Percentiles rank a stretch among this genome's conserved stretches.
Conservation (phyloP, 345 rosid species). For the Hibiscus trionum region DNA sequence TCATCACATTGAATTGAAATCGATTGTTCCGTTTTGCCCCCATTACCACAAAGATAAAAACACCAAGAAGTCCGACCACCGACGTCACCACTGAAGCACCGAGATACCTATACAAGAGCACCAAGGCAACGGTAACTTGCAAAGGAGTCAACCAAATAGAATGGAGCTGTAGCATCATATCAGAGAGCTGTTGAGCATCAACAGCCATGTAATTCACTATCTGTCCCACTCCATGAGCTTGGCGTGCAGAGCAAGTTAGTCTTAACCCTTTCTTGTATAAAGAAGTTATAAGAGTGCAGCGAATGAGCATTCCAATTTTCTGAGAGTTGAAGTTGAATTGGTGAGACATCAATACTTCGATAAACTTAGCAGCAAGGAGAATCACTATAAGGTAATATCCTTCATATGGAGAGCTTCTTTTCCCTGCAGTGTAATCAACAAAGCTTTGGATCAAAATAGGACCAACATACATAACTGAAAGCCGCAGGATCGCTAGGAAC, state of each 20-base stretch:
- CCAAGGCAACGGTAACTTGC: constrained; percentile 57
- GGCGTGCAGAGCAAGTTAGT: constrained; percentile 77
- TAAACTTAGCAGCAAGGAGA: constrained; percentile 65
- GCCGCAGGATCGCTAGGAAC: constrained; percentile 57
- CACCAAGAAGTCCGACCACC: constrained; percentile 44
- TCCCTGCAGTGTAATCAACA: constrained; percentile 74
- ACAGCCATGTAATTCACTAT: constrained; percentile 98
- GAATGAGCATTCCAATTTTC: constrained; percentile 89
- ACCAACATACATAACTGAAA: constrained; percentile 72
- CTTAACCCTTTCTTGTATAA: constrained; percentile 72
- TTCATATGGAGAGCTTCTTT: constrained; percentile 57
- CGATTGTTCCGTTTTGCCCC: constrained; percentile 64
- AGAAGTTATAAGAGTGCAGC: constrained; percentile 74
- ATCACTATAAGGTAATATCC: constrained; percentile 71
- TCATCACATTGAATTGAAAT: constrained; percentile 63
- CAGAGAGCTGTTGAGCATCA: constrained; percentile 88
- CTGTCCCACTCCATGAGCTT: constrained; percentile 89
- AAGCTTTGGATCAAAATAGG: constrained; percentile 78
- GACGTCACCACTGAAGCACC: constrained; percentile 60
- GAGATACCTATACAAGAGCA: constrained; percentile 55
- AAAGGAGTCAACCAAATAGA: constrained; percentile 84
- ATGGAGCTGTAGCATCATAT: constrained; percentile 51
- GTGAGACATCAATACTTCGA: constrained; percentile 69
- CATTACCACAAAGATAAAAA: constrained; percentile 40
- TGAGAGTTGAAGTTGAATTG: constrained; percentile 84